phyloP scores from a whole-genome alignment of 805 yeast species.

The Scheffersomyces lignosus region DNA sequence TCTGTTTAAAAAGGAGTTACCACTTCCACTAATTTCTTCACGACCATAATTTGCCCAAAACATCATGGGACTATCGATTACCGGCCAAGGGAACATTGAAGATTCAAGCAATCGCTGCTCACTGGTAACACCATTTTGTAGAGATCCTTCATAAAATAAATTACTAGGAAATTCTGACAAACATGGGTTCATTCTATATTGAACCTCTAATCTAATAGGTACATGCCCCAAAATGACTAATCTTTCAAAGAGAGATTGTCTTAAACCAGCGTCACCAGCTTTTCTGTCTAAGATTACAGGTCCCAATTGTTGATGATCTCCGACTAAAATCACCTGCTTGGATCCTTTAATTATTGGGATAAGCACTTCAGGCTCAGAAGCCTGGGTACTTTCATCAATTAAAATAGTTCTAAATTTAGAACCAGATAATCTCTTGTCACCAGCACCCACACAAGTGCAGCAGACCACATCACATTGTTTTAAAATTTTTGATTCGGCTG shows the following conservation, averaged over 20 bases:
- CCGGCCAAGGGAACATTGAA: constrained; percentile 89
- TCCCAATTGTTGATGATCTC: constrained; percentile 95
- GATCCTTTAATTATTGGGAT: constrained; percentile 90
- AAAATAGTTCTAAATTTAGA: constrained; percentile 73
- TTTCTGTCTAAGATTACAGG: constrained; percentile 81
- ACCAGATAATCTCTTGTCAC: constrained; percentile 60
- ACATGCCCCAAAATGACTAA: constrained; percentile 76
- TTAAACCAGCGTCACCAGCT: constrained; percentile 85
- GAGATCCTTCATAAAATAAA: constrained; percentile 88
- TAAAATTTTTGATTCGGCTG: constrained; percentile 52
- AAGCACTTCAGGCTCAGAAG: constrained; percentile 87
- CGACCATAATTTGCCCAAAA: constrained; percentile 89
- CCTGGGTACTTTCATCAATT: constrained; percentile 92
- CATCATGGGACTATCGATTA: constrained; percentile 85
- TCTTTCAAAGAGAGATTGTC: constrained; percentile 86
- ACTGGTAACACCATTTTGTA: constrained; percentile 87
- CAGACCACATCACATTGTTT: constrained; percentile 75
- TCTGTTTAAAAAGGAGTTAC: constrained; percentile 79
- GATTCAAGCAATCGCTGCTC: constrained; percentile 60
- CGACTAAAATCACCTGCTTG: constrained; percentile 84
- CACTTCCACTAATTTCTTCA: constrained; percentile 82
- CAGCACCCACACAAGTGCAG: constrained; percentile 92
- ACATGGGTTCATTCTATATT: constrained; percentile 92
- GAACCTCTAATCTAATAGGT: constrained; percentile 86
- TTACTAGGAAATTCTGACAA: constrained; percentile 85